Evolutionary conservation across 176 grass and related monocot species (phyloP), one percentile per base, ranked within the genome.

Genomic region (Dactylis glomerata): DNA sequence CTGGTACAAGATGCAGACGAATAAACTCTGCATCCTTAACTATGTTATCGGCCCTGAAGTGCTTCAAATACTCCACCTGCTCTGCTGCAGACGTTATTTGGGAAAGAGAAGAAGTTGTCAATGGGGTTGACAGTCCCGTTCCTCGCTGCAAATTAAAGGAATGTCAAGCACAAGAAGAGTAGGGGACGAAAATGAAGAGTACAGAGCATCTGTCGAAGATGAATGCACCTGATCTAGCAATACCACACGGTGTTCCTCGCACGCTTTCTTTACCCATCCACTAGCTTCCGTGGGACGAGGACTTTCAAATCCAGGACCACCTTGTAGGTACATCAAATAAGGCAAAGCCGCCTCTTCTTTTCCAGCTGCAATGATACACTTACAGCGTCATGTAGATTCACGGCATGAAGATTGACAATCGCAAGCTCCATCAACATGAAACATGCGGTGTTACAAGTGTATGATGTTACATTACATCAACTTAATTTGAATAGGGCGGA

Each of bases 1-100:
- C 83, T 80, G 90, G 90, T 31, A 92, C 92, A 83, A 98, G 83
- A 74, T 22, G 79, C 52, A 64, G 27, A 50, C 96, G 89, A n/a
- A 98, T 95, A 85, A 92, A 89, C 78, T 98, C 96, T 62, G 96
- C 91, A 55, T 98, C 96, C 68, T 86, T 93, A 41, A 98, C 96
- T 83, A 98, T 98, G 78, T 89, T 98, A 84, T 98, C 93, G 0
- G 93, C 96, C 90, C 96, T 88, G 66, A 98, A 98, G 90, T 98
- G 87, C 81, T 98, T 93, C 76, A 98, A 81, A 68, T 87, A 98
- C 13, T 98, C 85, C 10, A 61, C 89, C 54, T 92, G 85, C 77
- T 92, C 84, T 38, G 31, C 26, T 6, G 96, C 24, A 81, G 91
- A 82, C 75, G 75, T 84, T 41, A 98, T 79, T 93, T 98, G 96